Base-by-base conservation (phyloP, 1,284 basidiomycete genomes). In the Inonotus obliquus region DNA sequence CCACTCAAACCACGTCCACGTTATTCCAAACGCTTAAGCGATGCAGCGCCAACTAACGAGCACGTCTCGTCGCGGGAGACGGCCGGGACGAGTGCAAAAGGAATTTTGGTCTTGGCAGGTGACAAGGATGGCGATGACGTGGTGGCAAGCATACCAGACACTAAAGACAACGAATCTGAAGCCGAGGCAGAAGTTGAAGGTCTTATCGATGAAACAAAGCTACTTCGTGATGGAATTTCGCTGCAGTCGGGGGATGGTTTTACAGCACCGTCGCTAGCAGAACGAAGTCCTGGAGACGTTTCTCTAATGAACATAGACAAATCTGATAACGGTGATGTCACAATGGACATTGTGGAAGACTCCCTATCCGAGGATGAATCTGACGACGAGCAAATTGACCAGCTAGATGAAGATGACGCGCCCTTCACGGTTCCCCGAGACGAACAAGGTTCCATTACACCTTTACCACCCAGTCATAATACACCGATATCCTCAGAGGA, bases 1-100 rank as follows among this genome's bases (percentile, higher is more conserved):
- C 72, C 77, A 19, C 71, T 72, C 17, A 64, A 67, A 53, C 65
- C 65, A 29, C 2, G 53, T 21, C 49, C 45, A 14, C 62, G 58
- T 4, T 52, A 19, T 27, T 57, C 58, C 23, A 59, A 55, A 27
- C 61, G 57, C 11, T n/a, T 49, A 1, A 52, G 51, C 51, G 19
- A 52, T 52, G 51, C n/a, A 4, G 51, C 7, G 23, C n/a, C 47
- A 23, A 23, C 19, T 21, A 49, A 49, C 7, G 9, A 25, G 23
- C 21, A n/a, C 13, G 21, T 9, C 45, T 9, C 13, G 45, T 49
- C 14, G 17, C 41, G 19, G 19, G 19, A 44, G 19, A 21, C 41
- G 6, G 14, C 19, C 9, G 41, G 19, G 17, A 11, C 6, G 17
- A 14, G 17, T 6, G 14, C 32, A 32, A 9, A 32, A 4, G 32